phyloP scores from a whole-genome alignment of 495 filamentous ascomycete genomes.

The Aspergillus conjunctus region DNA sequence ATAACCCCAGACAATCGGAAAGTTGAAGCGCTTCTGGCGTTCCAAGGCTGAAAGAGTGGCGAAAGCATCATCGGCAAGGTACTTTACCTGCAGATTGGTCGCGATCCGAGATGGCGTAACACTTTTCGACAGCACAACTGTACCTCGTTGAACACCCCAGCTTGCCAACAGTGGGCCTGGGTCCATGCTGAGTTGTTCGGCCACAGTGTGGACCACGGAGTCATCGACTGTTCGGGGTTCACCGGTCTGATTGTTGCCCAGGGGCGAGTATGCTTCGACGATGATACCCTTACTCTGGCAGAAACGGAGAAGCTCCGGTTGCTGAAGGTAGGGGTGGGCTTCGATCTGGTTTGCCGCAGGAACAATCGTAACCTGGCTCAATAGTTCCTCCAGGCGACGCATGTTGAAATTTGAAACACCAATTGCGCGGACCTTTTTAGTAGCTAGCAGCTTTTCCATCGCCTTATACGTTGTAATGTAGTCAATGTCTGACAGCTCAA shows the following conservation, averaged over 20 bases:
- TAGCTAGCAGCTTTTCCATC: slow-evolving; percentile 58
- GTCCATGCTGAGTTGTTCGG: slow-evolving; percentile 39
- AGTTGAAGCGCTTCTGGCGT: slow-evolving; percentile 43
- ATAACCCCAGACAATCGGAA: slow-evolving; percentile 41
- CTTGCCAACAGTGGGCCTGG: slow-evolving; percentile 45
- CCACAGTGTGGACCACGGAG: slow-evolving; percentile 37
- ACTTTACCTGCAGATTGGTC: slow-evolving; percentile 36
- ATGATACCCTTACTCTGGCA: slow-evolving; percentile 54
- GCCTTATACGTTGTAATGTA: slow-evolving; percentile 68
- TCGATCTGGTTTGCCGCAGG: slow-evolving; percentile 65
- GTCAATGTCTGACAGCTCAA: slow-evolving; percentile 37
- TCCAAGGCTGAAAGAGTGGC: slow-evolving; percentile 34
- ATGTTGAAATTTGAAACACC: slow-evolving; percentile 61
- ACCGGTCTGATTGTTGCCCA: slow-evolving; percentile 50
- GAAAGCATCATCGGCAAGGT: slow-evolving; percentile 39
- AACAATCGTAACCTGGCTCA: slow-evolving; percentile 37
- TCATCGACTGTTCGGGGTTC: slow-evolving; percentile 43
- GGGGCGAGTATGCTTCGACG: slow-evolving; percentile 61
- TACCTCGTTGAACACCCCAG: slow-evolving; percentile 54
- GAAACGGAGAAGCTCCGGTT: slow-evolving; percentile 49
- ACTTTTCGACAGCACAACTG: slow-evolving; percentile 53
- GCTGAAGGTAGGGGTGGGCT: slow-evolving; percentile 63
- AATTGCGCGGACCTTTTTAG: slow-evolving; percentile 60
- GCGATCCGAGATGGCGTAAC: slow-evolving; percentile 49
- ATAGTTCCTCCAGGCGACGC: slow-evolving; percentile 45